These are phyloP conservation scores for Favolaschia claudopus DNA, from an alignment of 768 basidiomycete species.

Conservation along the genomic window DNA sequence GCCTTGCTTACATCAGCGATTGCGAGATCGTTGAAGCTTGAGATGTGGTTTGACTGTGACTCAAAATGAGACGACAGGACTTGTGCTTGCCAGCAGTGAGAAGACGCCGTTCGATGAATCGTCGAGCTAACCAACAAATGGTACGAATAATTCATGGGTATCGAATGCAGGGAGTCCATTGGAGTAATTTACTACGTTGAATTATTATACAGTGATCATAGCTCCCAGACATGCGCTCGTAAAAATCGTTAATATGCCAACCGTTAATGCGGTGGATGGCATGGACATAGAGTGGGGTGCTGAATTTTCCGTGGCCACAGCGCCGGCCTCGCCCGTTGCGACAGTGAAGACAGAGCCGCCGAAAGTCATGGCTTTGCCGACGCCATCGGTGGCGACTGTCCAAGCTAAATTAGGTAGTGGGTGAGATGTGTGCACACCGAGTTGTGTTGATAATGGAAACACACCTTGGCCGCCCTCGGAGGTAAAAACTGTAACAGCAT, in stretches of 20 bases:
- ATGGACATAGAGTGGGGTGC: slow-evolving; percentile 33
- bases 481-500: slow-evolving; percentile 61
- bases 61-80: too few species aligned
- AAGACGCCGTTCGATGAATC: too few species aligned
- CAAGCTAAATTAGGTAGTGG: too few species aligned
- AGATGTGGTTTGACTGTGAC: too few species aligned
- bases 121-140: too few species aligned
- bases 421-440: too few species aligned
- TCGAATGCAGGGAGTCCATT: too few species aligned
- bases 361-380: slow-evolving; percentile 53
- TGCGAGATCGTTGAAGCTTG: too few species aligned
- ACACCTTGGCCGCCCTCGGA: slow-evolving; percentile 65
- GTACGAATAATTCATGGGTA: too few species aligned
- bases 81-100: too few species aligned
- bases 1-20: not conserved
- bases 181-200: too few species aligned
- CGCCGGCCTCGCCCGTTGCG: slow-evolving; percentile 46
- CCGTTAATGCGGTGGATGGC: slow-evolving; percentile 37
- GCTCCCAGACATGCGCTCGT: slow-evolving; percentile 47
- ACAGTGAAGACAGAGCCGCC: slow-evolving; percentile 63
- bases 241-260: slow-evolving; percentile 36
- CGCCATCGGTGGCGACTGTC: slow-evolving; percentile 56
- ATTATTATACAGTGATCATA: slow-evolving; percentile 46
- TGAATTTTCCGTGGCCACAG: slow-evolving; percentile 17
- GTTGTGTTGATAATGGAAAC: too few species aligned